Evolutionary conservation across 2,329 filamentous ascomycete species (phyloP).

Genomic region (Coniochaeta sp.): DNA sequence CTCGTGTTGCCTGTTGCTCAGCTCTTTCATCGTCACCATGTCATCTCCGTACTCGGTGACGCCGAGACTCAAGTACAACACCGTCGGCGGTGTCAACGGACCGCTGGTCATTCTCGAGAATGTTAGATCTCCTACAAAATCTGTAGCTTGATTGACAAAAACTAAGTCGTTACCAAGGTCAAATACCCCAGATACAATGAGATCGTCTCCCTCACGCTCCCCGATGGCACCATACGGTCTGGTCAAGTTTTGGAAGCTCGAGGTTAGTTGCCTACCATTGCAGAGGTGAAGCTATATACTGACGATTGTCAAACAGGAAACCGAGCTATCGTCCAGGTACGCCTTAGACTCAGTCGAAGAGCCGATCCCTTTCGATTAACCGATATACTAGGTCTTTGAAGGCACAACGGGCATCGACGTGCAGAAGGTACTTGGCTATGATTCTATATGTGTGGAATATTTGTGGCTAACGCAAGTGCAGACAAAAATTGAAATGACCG

Average conservation of each 20-base stretch:
- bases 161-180: slow-evolving; percentile 51
- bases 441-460: neutral
- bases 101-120: slow-evolving; percentile 96
- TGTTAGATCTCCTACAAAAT: slow-evolving; percentile 42
- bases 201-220: slow-evolving; percentile 91
- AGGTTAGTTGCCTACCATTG: slow-evolving; percentile 48
- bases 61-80: slow-evolving; percentile 83
- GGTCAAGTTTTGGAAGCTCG: slow-evolving; percentile 96
- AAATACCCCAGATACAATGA: slow-evolving; percentile 98
- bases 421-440: slow-evolving; percentile 67
- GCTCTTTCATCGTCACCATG: slow-evolving; percentile 27
- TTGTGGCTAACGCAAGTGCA: slow-evolving; percentile 27
- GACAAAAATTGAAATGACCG: slow-evolving; percentile 97
- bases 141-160: neutral
- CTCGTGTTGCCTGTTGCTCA: neutral
- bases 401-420: slow-evolving; percentile 96
- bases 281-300: neutral
- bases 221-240: slow-evolving; percentile 88
- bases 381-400: slow-evolving; percentile 72
- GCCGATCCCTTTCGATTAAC: slow-evolving; percentile 15
- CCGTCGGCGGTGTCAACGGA: slow-evolving; percentile 94
- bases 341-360: slow-evolving; percentile 4
- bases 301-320: slow-evolving; percentile 50
- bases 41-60: slow-evolving; percentile 52
- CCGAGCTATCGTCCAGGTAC: slow-evolving; percentile 90